phyloP scores from a whole-genome alignment of 1,139 yeast species.

The Protomyces inundatus region DNA sequence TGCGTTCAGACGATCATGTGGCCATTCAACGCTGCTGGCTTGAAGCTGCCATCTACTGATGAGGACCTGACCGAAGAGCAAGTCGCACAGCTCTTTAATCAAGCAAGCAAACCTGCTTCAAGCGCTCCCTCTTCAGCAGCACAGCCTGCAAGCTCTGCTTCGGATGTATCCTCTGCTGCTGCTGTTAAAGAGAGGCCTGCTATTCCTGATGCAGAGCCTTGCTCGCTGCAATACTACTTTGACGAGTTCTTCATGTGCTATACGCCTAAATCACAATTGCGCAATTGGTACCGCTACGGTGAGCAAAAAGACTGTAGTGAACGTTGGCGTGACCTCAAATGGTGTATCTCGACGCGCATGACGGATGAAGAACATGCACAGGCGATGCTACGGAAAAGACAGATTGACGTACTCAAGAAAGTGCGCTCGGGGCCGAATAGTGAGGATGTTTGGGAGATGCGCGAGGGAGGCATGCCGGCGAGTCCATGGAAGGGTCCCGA shows the following conservation, averaged over 20 bases:
- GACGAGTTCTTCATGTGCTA: slow-evolving; percentile 30
- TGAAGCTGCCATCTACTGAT: background rate
- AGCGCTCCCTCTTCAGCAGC: background rate
- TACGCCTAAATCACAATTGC: slow-evolving; percentile 26
- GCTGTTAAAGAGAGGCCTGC: too few relatives aligned
- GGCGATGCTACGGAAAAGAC: slow-evolving; percentile 19
- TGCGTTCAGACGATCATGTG: slow-evolving; percentile 2
- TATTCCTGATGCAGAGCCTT: slow-evolving; percentile 14
- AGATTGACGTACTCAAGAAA: background rate
- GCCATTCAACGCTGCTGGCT: background rate
- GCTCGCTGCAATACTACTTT: slow-evolving; percentile 26
- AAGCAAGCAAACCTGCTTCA: background rate
- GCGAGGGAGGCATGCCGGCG: slow-evolving; percentile 2
- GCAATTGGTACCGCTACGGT: slow-evolving; percentile 30
- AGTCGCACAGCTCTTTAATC: background rate
- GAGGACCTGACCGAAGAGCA: slow-evolving; percentile 21
- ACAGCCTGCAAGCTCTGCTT: too few relatives aligned
- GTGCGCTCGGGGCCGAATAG: slow-evolving; percentile 28
- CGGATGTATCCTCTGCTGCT: too few relatives aligned
- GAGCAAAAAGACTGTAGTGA: slow-evolving; percentile 27
- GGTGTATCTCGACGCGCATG: slow-evolving; percentile 28
- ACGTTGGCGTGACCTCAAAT: slow-evolving; percentile 27
- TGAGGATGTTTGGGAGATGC: slow-evolving; percentile 29
- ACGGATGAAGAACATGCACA: slow-evolving; percentile 18
- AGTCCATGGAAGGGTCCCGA: background rate